phyloP scores from a whole-genome alignment of 2,329 filamentous ascomycete genomes.

The Dactylellina drechsleri region DNA sequence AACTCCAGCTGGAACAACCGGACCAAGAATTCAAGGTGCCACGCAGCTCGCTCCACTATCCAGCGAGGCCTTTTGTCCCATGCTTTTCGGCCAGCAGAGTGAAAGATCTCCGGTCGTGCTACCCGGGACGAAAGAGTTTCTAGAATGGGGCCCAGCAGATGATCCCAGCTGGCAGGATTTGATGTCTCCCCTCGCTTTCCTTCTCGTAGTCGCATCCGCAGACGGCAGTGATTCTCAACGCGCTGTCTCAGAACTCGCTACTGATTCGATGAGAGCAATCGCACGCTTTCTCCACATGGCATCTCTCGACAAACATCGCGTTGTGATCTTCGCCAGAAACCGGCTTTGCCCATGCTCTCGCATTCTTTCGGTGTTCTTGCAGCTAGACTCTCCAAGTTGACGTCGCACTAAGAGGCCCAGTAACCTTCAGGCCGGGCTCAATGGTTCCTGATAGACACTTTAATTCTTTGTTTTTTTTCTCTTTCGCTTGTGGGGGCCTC shows the following conservation, averaged over 20 bases:
- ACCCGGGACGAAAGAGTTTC: conserved; percentile 39
- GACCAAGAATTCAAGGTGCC: not conserved
- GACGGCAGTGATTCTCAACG: conserved; percentile 37
- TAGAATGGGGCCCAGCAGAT: conserved; percentile 38
- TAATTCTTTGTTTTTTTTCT: not conserved
- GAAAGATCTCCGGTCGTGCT: conserved; percentile 31
- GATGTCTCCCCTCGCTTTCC: conserved; percentile 25
- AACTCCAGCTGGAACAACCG: not conserved
- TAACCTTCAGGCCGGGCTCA: conserved; percentile 30
- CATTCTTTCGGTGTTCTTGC: conserved; percentile 30
- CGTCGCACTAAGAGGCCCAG: conserved; percentile 20
- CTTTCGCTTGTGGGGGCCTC: conserved; percentile 14
- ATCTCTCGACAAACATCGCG: conserved; percentile 17
- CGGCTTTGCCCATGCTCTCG: conserved; percentile 21
- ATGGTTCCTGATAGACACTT: conserved; percentile 17
- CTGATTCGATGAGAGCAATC: conserved; percentile 37
- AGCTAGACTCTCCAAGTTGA: conserved; percentile 47
- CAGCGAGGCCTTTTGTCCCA: conserved; percentile 25
- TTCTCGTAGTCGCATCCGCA: conserved; percentile 35
- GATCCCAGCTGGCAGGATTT: conserved; percentile 33
- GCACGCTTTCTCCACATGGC: conserved; percentile 39
- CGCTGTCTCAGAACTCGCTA: conserved; percentile 36
- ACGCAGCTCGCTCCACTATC: conserved; percentile 4
- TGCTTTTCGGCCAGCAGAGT: conserved; percentile 1
- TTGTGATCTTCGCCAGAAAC: conserved; percentile 41